Evolutionary conservation across 2,329 filamentous ascomycete genomes (phyloP).

Genomic region (Nemania diffusa): DNA sequence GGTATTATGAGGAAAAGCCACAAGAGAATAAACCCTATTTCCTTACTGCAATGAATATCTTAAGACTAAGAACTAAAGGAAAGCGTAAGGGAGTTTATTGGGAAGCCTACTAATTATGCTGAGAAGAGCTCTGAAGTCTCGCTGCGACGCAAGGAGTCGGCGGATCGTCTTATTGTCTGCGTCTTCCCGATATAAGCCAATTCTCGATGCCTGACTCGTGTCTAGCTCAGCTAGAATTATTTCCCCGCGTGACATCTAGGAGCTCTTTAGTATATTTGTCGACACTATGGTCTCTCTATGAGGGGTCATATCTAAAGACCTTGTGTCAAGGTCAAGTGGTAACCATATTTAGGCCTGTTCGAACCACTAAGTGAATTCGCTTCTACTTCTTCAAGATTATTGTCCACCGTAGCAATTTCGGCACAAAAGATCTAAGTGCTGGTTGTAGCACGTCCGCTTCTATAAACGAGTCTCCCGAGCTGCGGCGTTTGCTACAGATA

Average conservation of each 20-base stretch:
- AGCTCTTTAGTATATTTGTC: neutral
- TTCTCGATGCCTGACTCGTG: no score
- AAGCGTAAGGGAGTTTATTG: no score
- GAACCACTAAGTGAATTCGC: neutral
- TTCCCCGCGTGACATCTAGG: neutral
- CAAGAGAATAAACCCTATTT: neutral
- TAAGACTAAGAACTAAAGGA: no score
- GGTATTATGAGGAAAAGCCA: neutral
- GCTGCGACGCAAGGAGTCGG: no score
- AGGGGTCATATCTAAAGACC: neutral
- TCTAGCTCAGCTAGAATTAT: no score
- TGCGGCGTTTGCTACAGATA: neutral
- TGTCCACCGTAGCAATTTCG: neutral
- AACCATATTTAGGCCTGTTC: neutral
- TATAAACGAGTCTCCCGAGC: neutral
- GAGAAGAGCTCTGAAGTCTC: no score
- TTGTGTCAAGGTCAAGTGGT: neutral
- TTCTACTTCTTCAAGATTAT: neutral
- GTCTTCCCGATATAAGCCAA: no score
- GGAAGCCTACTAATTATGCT: no score
- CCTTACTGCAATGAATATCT: no score
- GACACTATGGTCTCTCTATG: neutral
- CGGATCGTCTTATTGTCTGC: no score
- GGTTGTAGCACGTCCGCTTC: neutral
- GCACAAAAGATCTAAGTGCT: neutral